Conservation (phyloP, 495 filamentous ascomycete species). For the Parmelia sp. region DNA sequence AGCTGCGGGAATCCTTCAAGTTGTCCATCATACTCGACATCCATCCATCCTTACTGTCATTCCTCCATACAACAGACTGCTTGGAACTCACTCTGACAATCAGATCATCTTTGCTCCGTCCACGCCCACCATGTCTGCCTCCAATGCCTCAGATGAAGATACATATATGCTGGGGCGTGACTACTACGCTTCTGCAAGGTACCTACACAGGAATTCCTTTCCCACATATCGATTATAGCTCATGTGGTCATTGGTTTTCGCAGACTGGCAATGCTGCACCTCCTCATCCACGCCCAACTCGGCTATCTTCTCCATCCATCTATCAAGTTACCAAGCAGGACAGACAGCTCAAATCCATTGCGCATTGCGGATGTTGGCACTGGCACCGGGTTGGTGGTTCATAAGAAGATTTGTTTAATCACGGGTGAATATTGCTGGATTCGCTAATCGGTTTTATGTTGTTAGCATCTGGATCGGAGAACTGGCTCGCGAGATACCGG, state of each 20-base stretch:
- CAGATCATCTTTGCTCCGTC: too few relatives aligned
- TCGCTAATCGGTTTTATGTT: not conserved
- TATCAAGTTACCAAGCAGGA: conserved; percentile 6
- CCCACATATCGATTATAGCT: not conserved
- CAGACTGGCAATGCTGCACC: conserved; percentile 18
- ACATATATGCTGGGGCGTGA: conserved; percentile 19
- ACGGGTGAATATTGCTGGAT: too few relatives aligned
- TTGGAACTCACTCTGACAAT: too few relatives aligned
- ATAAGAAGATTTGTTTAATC: too few relatives aligned
- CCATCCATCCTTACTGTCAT: too few relatives aligned
- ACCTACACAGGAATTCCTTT: not conserved
- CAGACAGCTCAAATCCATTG: not conserved
- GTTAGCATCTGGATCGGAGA: conserved; percentile 13
- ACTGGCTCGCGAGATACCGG: not conserved
- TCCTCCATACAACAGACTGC: too few relatives aligned
- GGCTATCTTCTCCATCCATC: conserved; percentile 17
- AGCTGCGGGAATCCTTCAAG: too few relatives aligned
- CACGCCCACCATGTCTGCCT: not conserved
- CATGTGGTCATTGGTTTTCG: not conserved
- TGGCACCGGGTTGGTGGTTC: conserved; percentile 9
- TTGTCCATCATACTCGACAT: too few relatives aligned
- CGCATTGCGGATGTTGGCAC: conserved; percentile 17
- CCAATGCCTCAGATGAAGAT: not conserved
- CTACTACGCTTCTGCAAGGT: conserved; percentile 18
- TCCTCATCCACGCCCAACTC: conserved; percentile 9